phyloP scores from a whole-genome alignment of 2,329 filamentous ascomycete species.

The Aurifilum marmelostoma region DNA sequence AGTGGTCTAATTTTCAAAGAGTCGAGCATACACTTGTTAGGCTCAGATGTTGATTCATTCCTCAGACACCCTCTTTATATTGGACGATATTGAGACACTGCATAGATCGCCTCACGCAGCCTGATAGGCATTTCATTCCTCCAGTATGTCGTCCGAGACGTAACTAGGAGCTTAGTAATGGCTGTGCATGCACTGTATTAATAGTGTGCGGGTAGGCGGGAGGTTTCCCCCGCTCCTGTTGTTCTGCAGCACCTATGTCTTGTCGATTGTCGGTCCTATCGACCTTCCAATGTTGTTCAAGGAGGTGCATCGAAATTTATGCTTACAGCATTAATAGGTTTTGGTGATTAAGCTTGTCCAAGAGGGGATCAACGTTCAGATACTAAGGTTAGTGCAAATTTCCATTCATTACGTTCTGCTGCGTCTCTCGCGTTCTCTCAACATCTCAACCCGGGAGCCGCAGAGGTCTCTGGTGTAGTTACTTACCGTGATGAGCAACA shows the following conservation, averaged over 20 bases:
- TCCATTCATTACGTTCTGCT: not conserved
- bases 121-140: not conserved
- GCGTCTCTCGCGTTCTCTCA: not conserved
- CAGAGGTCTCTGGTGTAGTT: not conserved
- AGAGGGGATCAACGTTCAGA: not conserved
- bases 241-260: not conserved
- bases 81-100: not conserved
- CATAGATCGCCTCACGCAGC: not conserved
- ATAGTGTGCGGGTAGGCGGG: not conserved
- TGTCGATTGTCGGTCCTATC: not conserved
- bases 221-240: not conserved
- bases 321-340: not conserved
- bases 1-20: not conserved
- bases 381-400: not conserved
- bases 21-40: not conserved
- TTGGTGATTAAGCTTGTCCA: not conserved
- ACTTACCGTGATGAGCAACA: not conserved
- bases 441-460: too few relatives aligned
- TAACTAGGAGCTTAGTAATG: not conserved
- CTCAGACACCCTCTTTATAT: not conserved
- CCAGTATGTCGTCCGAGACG: not conserved
- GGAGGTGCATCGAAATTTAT: not conserved
- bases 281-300: not conserved
- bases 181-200: not conserved
- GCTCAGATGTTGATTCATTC: not conserved